Base-by-base conservation (phyloP, 805 yeast species). In the Spathaspora arborariae region DNA sequence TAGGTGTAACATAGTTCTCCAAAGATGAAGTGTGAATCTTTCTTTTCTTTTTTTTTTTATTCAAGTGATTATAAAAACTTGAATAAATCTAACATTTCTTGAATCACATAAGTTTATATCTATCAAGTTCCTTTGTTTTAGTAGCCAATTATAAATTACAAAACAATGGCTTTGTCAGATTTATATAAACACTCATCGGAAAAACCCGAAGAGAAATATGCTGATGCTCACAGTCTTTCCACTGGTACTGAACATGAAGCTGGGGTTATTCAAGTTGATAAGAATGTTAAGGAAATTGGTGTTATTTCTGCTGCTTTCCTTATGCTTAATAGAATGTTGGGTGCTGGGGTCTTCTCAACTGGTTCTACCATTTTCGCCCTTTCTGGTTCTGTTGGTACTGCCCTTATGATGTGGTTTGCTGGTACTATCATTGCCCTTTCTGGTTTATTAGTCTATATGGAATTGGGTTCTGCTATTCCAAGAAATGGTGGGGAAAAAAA, bases 401-500 rank as follows among this genome's bases (percentile, higher is more conserved):
- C 88, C 2, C 66, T 87, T 48, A 70, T 87, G 53, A 72, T 87
- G 63, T 87, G 94, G 92, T 78, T 78, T 21, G 81, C 81, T 13
- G 95, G 95, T 41, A 76, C 88, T 6, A 52, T 83, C 30, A 86
- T 86, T 53, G 85, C 92, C 3, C 65, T 71, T 48, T 53, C 68
- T 53, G 66, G 75, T 30, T 63, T 84, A 55, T 75, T 80, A 57
- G 88, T 84, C 2, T 87, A 86, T 63, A 80, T 86, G 81, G 94
- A 86, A 59, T 84, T 85, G 62, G 95, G 95, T 13, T 78, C 81
- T 2, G 82, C 80, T 41, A 80, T 85, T 47, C 88, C 88, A 41
- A 79, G 85, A 67, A 86, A 87, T 57, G 96, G 96, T 54, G 96
- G 94, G 54, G 96, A 88, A 59, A 86, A 85, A 65, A 85, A 85